Evolutionary conservation across 23 red algal genomes (phyloP).

Genomic region (Gracilaria gracilis): DNA sequence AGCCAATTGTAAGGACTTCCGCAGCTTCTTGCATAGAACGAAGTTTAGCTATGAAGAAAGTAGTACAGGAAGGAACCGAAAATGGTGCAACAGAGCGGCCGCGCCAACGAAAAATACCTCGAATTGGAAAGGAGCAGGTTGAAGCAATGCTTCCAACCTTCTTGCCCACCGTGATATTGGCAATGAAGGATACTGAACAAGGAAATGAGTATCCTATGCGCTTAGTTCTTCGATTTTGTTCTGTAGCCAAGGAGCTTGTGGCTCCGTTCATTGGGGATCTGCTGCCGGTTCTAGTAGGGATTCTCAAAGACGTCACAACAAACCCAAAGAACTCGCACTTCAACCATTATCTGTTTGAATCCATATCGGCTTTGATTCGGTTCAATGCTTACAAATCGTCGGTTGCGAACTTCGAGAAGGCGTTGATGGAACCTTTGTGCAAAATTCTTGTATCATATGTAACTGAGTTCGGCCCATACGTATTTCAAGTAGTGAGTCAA

Average conservation of each 20-base stretch:
- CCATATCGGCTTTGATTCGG: conserved; percentile 79
- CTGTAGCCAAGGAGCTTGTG: conserved; percentile 56
- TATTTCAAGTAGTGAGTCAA: conserved; percentile 92
- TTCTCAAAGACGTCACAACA: conserved; percentile 66
- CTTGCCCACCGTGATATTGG: conserved; percentile 55
- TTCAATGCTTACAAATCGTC: conserved; percentile 52
- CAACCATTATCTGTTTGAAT: conserved; percentile 96
- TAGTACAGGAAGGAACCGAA: background rate
- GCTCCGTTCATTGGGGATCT: conserved; percentile 43
- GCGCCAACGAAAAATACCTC: background rate
- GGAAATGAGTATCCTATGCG: conserved; percentile 86
- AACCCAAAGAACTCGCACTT: conserved; percentile 89
- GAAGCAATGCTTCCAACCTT: conserved; percentile 59
- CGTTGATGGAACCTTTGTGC: conserved; percentile 77
- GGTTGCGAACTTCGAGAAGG: conserved; percentile 70
- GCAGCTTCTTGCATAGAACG: conserved; percentile 91
- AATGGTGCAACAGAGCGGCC: conserved; percentile 13
- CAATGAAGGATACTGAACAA: conserved; percentile 26
- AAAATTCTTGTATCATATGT: conserved; percentile 82
- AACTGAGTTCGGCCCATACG: conserved; percentile 93
- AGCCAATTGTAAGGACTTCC: conserved; percentile 87
- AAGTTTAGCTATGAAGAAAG: conserved; percentile 67
- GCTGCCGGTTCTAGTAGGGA: conserved; percentile 47
- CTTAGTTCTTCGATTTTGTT: conserved; percentile 64
- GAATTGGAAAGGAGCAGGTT: conserved; percentile 66